A percentile compares a stretch with the other conserved stretches of the same genome.
These are phyloP conservation scores for Filosporella fistucella DNA, from an alignment of 495 filamentous ascomycete genomes.

Conservation along the genomic window DNA sequence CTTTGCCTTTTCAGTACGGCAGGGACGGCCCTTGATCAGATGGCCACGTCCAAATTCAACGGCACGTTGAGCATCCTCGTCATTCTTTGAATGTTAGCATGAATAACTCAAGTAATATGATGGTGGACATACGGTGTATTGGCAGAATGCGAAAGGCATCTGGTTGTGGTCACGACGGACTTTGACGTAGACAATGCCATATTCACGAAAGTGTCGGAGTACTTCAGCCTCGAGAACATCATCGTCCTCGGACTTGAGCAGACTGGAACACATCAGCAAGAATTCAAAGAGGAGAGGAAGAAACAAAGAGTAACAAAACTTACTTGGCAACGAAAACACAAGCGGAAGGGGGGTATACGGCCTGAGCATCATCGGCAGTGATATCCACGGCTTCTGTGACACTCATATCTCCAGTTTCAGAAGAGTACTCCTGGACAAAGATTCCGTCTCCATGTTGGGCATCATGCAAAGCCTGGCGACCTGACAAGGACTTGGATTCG, in stretches of 20 bases:
- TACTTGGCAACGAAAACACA: conserved; percentile 67
- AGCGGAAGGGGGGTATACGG: conserved; percentile 44
- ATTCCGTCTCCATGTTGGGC: neutral
- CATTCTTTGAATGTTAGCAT: conserved; percentile 17
- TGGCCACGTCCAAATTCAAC: conserved; percentile 39
- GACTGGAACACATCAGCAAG: conserved; percentile 30
- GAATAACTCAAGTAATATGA: conserved; percentile 13
- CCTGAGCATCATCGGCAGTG: conserved; percentile 50
- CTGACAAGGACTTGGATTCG: no score
- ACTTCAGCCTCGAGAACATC: conserved; percentile 45
- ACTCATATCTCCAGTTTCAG: neutral
- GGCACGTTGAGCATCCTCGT: conserved; percentile 43
- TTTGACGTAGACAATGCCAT: conserved; percentile 56
- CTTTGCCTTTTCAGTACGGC: conserved; percentile 54
- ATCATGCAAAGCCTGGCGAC: conserved; percentile 8
- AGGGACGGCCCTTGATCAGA: conserved; percentile 49
- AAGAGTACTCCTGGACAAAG: neutral
- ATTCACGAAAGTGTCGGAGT: conserved; percentile 43
- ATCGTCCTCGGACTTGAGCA: conserved; percentile 39
- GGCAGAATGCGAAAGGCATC: conserved; percentile 62
- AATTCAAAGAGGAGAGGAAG: neutral
- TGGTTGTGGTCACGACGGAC: conserved; percentile 50
- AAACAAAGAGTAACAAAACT: conserved; percentile 26
- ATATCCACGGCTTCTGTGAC: conserved; percentile 5
- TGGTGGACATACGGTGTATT: conserved; percentile 47